These are phyloP conservation scores for Kwoniella pini DNA, from an alignment of 768 basidiomycete species.

Conservation along the genomic window DNA sequence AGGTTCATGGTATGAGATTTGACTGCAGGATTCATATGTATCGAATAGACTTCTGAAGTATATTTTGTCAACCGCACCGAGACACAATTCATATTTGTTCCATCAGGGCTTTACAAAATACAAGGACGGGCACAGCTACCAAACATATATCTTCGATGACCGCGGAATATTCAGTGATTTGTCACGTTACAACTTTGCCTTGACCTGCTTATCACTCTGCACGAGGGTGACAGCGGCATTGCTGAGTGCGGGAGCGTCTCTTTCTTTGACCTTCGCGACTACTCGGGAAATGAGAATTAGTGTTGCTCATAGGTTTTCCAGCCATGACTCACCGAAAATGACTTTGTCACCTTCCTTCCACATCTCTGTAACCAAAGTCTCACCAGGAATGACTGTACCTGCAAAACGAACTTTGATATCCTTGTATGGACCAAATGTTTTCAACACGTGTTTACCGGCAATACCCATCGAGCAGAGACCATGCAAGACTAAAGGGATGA, in stretches of 20 bases:
- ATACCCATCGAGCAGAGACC: constrained; percentile 91
- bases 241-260: constrained; percentile 68
- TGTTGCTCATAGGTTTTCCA: constrained; percentile 11
- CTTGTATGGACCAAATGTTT: constrained; percentile 77
- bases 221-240: constrained; percentile 78
- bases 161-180: too few species aligned
- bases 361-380: constrained; percentile 94
- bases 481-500: constrained; percentile 51
- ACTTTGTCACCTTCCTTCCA: constrained; percentile 94
- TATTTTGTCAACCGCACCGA: too few species aligned
- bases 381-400: constrained; percentile 90
- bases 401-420: constrained; percentile 98
- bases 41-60: not conserved
- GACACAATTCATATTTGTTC: too few species aligned
- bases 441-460: constrained; percentile 85
- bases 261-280: constrained; percentile 89
- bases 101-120: too few species aligned
- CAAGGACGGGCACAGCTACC: too few species aligned
- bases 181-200: constrained; percentile 57
- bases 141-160: too few species aligned
- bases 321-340: constrained; percentile 72
- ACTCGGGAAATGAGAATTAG: not conserved
- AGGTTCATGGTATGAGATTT: too few species aligned
- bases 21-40: not conserved
- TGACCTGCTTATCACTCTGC: constrained; percentile 50